phyloP scores from a whole-genome alignment of 768 basidiomycete genomes.

The Coprinellus aureogranulatus region DNA sequence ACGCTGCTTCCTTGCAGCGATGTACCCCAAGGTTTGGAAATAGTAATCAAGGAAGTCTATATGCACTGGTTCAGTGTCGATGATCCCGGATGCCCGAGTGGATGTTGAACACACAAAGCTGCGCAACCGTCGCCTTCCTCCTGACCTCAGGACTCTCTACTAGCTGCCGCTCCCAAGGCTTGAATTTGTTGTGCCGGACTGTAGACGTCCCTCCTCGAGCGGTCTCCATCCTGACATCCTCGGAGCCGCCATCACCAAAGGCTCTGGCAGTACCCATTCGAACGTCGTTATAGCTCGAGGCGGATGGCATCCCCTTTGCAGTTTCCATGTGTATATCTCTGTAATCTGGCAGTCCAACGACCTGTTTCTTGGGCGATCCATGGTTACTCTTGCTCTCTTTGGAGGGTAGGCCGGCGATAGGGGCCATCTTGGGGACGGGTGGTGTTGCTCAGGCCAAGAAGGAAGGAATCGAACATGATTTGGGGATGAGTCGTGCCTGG shows the following conservation, averaged over 20 bases:
- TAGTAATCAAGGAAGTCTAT: constrained; percentile 97
- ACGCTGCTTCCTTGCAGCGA: constrained; percentile 82
- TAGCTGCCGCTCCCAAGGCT: constrained; percentile 84
- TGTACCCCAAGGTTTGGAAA: constrained; percentile 90
- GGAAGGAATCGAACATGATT: neutral
- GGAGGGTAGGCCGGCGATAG: constrained; percentile 6
- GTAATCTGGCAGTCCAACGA: constrained; percentile 30
- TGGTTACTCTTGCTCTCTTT: neutral
- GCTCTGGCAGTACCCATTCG: constrained; percentile 65
- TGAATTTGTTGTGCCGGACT: constrained; percentile 52
- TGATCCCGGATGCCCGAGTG: constrained; percentile 4
- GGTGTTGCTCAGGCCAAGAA: neutral
- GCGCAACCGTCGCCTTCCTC: constrained; percentile 94
- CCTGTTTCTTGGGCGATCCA: constrained; percentile 25
- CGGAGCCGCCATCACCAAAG: constrained; percentile 29
- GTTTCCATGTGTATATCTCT: constrained; percentile 80
- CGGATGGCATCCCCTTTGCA: constrained; percentile 55
- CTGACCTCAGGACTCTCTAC: constrained; percentile 84
- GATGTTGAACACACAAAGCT: constrained; percentile 69
- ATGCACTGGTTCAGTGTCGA: neutral
- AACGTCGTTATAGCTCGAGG: constrained; percentile 39
- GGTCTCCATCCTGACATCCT: constrained; percentile 72
- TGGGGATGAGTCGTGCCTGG: neutral
- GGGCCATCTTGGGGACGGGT: constrained; percentile 1
- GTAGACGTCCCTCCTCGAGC: constrained; percentile 52